A percentile compares a stretch with the other conserved stretches of the same genome.
Evolutionary conservation across 176 grass and related monocot species (phyloP).

Genomic region (Pontederia paniculata): DNA sequence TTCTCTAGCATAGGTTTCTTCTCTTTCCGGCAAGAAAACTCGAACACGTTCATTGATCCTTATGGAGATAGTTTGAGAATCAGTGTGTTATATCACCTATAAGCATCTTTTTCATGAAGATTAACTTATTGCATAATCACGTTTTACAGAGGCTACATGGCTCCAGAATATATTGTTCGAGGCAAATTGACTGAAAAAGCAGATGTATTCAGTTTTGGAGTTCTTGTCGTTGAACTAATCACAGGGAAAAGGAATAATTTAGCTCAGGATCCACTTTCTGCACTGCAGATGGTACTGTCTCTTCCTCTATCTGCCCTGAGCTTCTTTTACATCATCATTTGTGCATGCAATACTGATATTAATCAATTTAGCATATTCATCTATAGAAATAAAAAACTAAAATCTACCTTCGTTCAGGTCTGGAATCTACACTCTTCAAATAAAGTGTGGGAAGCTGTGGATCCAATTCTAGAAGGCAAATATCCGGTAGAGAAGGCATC

Average conservation of each 20-base stretch:
- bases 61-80: not conserved
- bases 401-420: not conserved
- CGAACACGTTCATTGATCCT: not conserved
- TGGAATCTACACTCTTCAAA: conserved; percentile 7
- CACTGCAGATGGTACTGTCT: conserved; percentile 3
- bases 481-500: conserved; percentile 2
- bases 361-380: not conserved
- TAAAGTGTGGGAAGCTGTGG: conserved; percentile 11
- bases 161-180: conserved; percentile 12
- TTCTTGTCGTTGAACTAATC: conserved; percentile 14
- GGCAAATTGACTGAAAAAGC: conserved; percentile 16
- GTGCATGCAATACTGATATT: not conserved
- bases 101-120: not conserved
- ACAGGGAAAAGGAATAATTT: not conserved
- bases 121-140: not conserved
- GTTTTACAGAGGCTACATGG: conserved; percentile 17
- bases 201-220: conserved; percentile 15
- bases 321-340: not conserved
- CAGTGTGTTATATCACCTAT: not conserved
- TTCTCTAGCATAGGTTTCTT: not conserved
- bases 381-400: not conserved
- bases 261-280: not conserved
- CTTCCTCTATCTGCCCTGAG: not conserved
- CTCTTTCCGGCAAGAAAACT: no score
- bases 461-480: conserved; percentile 6